A percentile compares a stretch with the other conserved stretches of the same genome.
These are phyloP conservation scores for Straminergon stramineum DNA, from an alignment of 225 moss, liverwort and hornwort genomes.

Conservation along the genomic window DNA sequence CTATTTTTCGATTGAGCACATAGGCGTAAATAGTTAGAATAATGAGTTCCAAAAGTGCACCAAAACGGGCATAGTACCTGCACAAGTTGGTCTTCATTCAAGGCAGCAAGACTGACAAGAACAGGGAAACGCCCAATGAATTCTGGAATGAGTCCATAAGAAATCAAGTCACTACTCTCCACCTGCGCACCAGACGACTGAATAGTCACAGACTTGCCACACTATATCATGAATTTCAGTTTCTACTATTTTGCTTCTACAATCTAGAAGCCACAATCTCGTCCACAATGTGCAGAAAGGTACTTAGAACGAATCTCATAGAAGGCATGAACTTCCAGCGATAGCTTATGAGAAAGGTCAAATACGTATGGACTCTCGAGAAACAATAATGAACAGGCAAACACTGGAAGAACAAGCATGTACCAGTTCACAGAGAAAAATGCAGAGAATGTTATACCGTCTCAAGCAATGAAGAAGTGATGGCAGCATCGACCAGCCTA, in stretches of 20 bases:
- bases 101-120: constrained; percentile 88
- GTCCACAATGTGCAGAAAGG: neutral
- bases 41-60: neutral
- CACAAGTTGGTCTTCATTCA: constrained; percentile 96
- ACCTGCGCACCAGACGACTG: constrained; percentile 33
- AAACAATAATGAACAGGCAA: neutral
- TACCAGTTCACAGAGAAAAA: neutral
- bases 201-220: neutral
- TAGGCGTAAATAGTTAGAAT: neutral
- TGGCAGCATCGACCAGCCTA: constrained; percentile 68
- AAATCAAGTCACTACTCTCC: constrained; percentile 94
- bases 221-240: neutral
- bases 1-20: neutral
- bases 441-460: constrained; percentile 31
- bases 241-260: neutral
- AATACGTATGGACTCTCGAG: neutral
- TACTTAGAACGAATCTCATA: neutral
- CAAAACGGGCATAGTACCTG: constrained; percentile 41
- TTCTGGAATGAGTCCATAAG: constrained; percentile 95
- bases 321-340: neutral
- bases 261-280: neutral
- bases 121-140: constrained; percentile 97
- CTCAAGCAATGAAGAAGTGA: constrained; percentile 87
- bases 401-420: neutral
- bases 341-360: neutral